Percentiles rank a stretch among this genome's conserved stretches.
Conservation (phyloP, 2,329 filamentous ascomycete species). For the Thelonectria discophora region DNA sequence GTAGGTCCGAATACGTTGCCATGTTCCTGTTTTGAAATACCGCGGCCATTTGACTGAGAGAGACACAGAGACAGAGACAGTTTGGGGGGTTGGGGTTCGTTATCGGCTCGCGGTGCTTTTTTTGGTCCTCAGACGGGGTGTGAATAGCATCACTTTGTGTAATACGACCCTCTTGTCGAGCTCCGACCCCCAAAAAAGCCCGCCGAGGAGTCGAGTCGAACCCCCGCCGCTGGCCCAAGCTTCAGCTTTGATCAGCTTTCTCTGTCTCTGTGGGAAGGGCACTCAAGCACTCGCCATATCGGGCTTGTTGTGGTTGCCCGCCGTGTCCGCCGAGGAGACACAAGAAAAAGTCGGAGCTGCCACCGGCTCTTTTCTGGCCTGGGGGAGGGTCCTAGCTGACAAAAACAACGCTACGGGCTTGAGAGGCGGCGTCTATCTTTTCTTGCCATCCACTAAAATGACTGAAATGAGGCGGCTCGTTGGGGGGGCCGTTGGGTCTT, state of each 20-base stretch:
- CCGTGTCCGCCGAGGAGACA: too few species aligned
- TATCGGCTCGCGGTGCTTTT: background rate
- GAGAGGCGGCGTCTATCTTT: background rate
- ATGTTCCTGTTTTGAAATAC: background rate
- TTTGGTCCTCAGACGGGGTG: background rate
- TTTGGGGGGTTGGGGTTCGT: conserved; percentile 39
- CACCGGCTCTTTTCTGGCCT: background rate
- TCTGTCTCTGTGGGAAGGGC: too few species aligned
- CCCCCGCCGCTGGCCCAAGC: conserved; percentile 23
- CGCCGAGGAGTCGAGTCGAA: background rate
- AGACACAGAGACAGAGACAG: too few species aligned
- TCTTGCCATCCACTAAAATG: too few species aligned
- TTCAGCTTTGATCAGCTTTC: conserved; percentile 5
- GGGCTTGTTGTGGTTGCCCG: too few species aligned
- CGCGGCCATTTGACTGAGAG: background rate
- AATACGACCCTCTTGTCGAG: too few species aligned
- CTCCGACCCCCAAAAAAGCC: conserved; percentile 16
- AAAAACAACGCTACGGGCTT: background rate
- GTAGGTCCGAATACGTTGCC: conserved; percentile 11
- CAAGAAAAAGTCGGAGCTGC: too few species aligned
- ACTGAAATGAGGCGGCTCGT: conserved; percentile 7
- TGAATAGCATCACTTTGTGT: background rate
- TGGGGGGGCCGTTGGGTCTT: background rate
- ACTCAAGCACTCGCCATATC: too few species aligned
- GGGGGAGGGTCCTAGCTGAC: too few species aligned